Base-by-base conservation (phyloP, 768 basidiomycete species). In the Cyclocybe cylindracea region DNA sequence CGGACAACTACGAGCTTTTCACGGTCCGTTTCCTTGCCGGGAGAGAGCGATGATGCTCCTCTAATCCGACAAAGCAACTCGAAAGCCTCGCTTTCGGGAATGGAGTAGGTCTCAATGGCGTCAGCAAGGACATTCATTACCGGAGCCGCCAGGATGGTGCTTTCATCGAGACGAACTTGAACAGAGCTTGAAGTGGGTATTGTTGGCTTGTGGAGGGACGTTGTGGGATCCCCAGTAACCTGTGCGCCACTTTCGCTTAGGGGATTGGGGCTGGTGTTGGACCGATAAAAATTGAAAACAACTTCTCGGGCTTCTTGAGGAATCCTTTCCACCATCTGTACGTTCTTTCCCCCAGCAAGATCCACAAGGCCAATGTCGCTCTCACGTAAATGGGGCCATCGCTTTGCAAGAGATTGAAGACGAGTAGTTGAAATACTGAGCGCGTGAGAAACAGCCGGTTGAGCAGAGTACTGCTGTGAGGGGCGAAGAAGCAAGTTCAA, bases 381-480 rank as follows among this genome's bases (percentile, higher is more conserved):
- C 65, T 95, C 92, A 53, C 89, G 85, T 8, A 92, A 65, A 65
- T 86, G 83, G 9, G 89, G 83, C 89, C 92, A 95, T 47, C 89
- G 83, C 60, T 87, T 91, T 7, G 89, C 87, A 33, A 98, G 83
- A 16, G 87, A 86, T 54, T 89, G 83, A 10, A 98, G 78, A 46
- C 91, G 87, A 50, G 85, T 80, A 3, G 86, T 89, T 34, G 87
- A 92, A 51, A 90, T 88, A 68, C 80, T 88, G n/a, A 91, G 78
- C 1, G 86, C 85, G 58, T 89, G 84, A 37, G 91, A 87, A 46
- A 95, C 86, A 10, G 91, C 84, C 7, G 89, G 87, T 61, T 92
- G 88, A 10, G 87, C 84, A 7, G 91, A 94, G 67, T 97, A 98
- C 66, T 98, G 95, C 63, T 98, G 95, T 4, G 93, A 87, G 2